A percentile compares a stretch with the other conserved stretches of the same genome.
These are phyloP conservation scores for Mitragyna speciosa DNA, from an alignment of 257 asterid genomes.

Conservation along the genomic window DNA sequence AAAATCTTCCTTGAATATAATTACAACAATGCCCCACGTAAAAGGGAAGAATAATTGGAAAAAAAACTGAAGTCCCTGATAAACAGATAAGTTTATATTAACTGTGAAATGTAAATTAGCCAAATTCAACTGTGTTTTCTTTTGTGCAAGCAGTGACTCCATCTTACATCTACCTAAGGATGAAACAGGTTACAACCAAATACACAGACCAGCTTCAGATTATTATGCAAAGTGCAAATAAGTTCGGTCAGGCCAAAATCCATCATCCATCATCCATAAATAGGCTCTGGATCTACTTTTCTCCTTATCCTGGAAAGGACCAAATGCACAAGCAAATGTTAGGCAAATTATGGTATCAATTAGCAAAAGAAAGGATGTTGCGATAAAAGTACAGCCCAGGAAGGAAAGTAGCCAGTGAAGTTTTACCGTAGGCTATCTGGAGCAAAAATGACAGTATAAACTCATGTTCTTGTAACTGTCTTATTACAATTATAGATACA, in stretches of 20 bases:
- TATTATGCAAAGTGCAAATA: background rate
- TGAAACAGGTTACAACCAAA: background rate
- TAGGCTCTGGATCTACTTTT: conserved; percentile 59
- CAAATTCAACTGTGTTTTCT: background rate
- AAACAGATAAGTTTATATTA: background rate
- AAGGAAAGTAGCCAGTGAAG: background rate
- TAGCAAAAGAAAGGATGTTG: background rate
- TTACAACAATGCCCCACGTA: background rate
- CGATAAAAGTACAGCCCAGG: background rate
- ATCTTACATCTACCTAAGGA: background rate
- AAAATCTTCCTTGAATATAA: too few species aligned
- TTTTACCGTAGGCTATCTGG: background rate
- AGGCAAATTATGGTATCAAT: background rate
- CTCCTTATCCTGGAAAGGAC: conserved; percentile 55
- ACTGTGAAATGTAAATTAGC: background rate
- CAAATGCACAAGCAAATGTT: background rate
- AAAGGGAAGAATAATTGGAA: background rate
- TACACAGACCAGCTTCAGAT: background rate
- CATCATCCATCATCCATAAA: conserved; percentile 29
- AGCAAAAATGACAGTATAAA: background rate
- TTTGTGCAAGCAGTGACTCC: background rate
- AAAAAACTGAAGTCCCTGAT: background rate
- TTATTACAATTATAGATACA: background rate
- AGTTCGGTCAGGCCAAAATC: background rate
- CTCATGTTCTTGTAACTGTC: background rate